Percentiles rank a stretch among this genome's conserved stretches.
phyloP scores from a whole-genome alignment of 2,329 filamentous ascomycete genomes.

The Pseudogymnoascus sp. region DNA sequence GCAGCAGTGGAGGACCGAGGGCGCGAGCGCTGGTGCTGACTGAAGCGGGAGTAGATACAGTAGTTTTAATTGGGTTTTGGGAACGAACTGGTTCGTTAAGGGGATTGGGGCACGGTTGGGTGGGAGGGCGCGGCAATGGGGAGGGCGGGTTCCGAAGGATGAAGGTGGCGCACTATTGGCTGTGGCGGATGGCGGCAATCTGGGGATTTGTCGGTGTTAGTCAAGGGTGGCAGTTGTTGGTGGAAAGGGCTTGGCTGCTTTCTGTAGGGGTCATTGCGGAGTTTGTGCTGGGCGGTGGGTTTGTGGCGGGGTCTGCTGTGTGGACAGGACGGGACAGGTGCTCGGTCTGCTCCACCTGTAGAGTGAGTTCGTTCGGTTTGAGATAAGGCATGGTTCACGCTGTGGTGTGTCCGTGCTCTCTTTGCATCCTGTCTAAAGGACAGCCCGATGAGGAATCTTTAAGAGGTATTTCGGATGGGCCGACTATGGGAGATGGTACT shows the following conservation, averaged over 20 bases:
- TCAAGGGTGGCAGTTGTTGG: constrained; percentile 2
- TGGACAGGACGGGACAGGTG: not conserved
- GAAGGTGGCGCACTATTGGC: not conserved
- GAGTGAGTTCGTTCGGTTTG: not conserved
- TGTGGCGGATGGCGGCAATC: constrained; percentile 3
- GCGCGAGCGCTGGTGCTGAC: not conserved
- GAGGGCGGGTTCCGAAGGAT: not conserved
- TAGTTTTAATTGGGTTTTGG: not conserved
- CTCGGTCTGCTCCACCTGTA: not conserved
- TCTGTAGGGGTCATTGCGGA: not conserved
- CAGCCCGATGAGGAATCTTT: not conserved
- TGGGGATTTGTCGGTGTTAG: not conserved
- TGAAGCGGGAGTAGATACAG: not conserved
- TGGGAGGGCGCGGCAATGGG: not conserved
- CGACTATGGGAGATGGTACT: not conserved
- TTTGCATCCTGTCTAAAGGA: not conserved
- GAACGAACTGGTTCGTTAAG: not conserved
- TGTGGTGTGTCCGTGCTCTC: not conserved
- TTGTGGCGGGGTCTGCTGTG: not conserved
- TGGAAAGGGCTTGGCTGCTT: not conserved
- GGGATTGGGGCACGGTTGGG: not conserved
- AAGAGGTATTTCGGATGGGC: not conserved
- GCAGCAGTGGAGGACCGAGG: not conserved
- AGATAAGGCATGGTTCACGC: not conserved
- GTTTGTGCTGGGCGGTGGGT: not conserved